These are phyloP conservation scores for Trypanosoma lewisi DNA, from an alignment of 208 protist genomes.

Conservation along the genomic window DNA sequence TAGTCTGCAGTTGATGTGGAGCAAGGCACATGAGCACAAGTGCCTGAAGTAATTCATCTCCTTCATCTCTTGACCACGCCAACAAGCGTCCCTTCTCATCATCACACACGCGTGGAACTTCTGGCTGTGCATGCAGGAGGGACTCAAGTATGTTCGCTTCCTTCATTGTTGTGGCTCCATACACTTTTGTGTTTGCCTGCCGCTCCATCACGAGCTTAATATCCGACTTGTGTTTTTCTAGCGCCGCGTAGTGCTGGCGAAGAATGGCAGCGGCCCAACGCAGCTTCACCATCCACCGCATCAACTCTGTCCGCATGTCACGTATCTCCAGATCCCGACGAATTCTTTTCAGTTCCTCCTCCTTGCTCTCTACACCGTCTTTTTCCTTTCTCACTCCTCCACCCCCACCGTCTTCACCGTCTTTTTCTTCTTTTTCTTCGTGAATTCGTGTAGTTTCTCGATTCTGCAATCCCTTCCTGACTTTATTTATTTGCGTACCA, in stretches of 20 bases:
- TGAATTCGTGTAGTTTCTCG: not conserved
- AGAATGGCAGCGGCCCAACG: constrained; percentile 57
- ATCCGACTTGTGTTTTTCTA: constrained; percentile 54
- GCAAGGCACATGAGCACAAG: constrained; percentile 60
- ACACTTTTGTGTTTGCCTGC: constrained; percentile 60
- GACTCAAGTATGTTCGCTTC: constrained; percentile 60
- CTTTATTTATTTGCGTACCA: not conserved
- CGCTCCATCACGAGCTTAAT: constrained; percentile 56
- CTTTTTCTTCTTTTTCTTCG: no score
- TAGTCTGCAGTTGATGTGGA: constrained; percentile 33
- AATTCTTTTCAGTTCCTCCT: constrained; percentile 7
- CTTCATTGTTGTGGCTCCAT: constrained; percentile 66
- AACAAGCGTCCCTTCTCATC: constrained; percentile 57
- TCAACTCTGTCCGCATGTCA: constrained; percentile 71
- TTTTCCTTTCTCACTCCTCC: not conserved
- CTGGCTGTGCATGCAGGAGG: constrained; percentile 50
- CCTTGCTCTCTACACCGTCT: not conserved
- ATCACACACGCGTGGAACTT: constrained; percentile 39
- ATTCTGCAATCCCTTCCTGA: not conserved
- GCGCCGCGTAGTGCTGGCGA: constrained; percentile 34
- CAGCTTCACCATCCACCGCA: constrained; percentile 45
- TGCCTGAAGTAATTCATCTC: constrained; percentile 37
- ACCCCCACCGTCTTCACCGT: not conserved
- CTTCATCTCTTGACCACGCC: constrained; percentile 35
- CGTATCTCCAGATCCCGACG: constrained; percentile 30